phyloP scores from a whole-genome alignment of 1,284 basidiomycete genomes.

The Mycosarcoma mackinlayi region DNA sequence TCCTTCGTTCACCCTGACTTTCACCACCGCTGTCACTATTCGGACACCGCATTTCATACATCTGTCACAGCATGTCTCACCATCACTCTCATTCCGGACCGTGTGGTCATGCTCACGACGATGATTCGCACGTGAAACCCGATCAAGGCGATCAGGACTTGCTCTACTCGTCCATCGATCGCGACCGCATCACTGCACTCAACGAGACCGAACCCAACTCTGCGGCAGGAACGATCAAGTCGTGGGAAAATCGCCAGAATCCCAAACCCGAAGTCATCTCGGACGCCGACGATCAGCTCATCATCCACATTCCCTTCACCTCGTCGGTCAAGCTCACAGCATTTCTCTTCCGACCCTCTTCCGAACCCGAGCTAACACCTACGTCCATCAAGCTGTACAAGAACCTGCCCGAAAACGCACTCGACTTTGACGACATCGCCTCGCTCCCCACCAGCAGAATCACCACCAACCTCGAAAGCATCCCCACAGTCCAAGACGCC shows the following conservation, averaged over 20 bases:
- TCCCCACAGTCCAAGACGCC: slow-evolving; percentile 49
- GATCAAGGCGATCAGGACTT: slow-evolving; percentile 61
- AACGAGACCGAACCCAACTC: slow-evolving; percentile 52
- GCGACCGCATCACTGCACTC: slow-evolving; percentile 49
- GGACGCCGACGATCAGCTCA: slow-evolving; percentile 59
- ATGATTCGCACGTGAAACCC: slow-evolving; percentile 61
- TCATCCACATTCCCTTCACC: slow-evolving; percentile 62
- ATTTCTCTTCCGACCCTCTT: slow-evolving; percentile 32
- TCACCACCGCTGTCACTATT: neutral
- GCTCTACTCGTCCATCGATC: slow-evolving; percentile 55
- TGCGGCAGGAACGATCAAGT: slow-evolving; percentile 50
- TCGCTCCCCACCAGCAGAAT: neutral
- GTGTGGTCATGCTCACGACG: slow-evolving; percentile 54
- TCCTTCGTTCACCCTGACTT: neutral
- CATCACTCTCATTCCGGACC: slow-evolving; percentile 52
- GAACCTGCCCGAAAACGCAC: slow-evolving; percentile 36
- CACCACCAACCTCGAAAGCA: slow-evolving; percentile 42
- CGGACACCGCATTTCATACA: neutral
- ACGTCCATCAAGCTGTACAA: slow-evolving; percentile 52
- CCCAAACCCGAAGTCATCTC: slow-evolving; percentile 34
- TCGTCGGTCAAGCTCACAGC: slow-evolving; percentile 56
- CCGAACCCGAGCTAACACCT: slow-evolving; percentile 46
- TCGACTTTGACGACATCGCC: slow-evolving; percentile 57
- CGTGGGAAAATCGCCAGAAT: slow-evolving; percentile 50
- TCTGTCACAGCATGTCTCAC: slow-evolving; percentile 42